These are phyloP conservation scores for Populus trichocarpa DNA, from an alignment of 441 rosid species.

Conservation along the genomic window DNA sequence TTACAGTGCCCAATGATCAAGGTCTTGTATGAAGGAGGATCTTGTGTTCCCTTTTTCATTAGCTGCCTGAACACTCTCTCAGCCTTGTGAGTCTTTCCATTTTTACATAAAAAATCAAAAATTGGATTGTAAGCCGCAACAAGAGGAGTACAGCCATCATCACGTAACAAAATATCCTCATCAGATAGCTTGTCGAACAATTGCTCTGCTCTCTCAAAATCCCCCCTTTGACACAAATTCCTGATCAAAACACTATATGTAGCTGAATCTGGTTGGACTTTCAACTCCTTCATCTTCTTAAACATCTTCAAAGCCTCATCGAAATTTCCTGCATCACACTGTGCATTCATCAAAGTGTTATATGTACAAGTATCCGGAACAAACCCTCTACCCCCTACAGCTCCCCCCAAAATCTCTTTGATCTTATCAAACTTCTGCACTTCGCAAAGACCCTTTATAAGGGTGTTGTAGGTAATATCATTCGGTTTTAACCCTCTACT, in stretches of 20 bases:
- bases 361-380: conserved; percentile 75
- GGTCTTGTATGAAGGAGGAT: conserved; percentile 64
- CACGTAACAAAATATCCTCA: conserved; percentile 44
- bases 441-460: conserved; percentile 75
- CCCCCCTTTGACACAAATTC: conserved; percentile 44
- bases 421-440: conserved; percentile 52
- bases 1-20: conserved; percentile 72
- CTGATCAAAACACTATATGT: conserved; percentile 71
- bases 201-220: conserved; percentile 63
- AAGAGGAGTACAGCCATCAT: conserved; percentile 59
- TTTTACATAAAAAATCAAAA: conserved; percentile 63
- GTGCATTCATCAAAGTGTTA: conserved; percentile 63
- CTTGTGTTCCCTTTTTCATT: conserved; percentile 76
- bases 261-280: conserved; percentile 72
- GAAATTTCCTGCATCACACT: conserved; percentile 55
- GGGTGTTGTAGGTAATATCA: conserved; percentile 58
- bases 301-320: conserved; percentile 56
- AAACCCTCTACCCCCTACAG: conserved; percentile 33
- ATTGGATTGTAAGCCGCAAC: conserved; percentile 78
- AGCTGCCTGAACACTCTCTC: conserved; percentile 74
- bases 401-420: conserved; percentile 46
- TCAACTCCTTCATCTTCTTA: conserved; percentile 45
- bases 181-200: conserved; percentile 55
- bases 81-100: conserved; percentile 64
- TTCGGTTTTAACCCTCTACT: conserved; percentile 55